Conservation (phyloP, 73 alveolate species). For the Paramecium sonneborni region DNA sequence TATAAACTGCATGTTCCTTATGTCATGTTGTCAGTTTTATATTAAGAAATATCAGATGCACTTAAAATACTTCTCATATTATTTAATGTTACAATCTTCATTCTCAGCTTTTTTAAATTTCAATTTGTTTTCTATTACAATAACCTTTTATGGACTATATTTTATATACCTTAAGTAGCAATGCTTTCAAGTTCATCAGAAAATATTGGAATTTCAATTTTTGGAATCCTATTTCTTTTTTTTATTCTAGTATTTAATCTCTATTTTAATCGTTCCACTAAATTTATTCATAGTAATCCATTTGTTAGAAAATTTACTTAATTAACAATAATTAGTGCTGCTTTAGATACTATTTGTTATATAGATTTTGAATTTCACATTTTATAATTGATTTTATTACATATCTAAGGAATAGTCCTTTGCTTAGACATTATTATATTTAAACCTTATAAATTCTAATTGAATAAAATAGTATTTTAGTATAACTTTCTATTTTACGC, state of each 20-base stretch:
- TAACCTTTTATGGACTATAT: conserved; percentile 19
- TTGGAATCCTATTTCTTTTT: not conserved
- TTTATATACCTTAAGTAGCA: conserved; percentile 14
- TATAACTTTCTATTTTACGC: not conserved
- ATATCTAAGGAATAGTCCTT: not conserved
- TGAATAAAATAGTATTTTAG: not conserved
- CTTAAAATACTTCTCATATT: not conserved
- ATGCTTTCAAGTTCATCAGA: not conserved
- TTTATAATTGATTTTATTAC: not conserved
- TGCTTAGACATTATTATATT: not conserved
- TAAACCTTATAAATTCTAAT: not conserved
- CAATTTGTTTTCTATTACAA: not conserved
- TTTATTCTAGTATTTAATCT: not conserved
- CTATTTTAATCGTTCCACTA: not conserved
- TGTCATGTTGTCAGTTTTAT: not conserved
- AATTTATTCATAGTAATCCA: conserved; percentile 8
- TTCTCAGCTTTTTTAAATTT: conserved; percentile 5
- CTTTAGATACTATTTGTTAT: not conserved
- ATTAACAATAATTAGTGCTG: not conserved
- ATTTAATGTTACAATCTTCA: not conserved
- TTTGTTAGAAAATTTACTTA: not conserved
- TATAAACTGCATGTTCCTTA: not conserved
- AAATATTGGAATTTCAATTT: not conserved
- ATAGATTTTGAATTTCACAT: conserved; percentile 9
- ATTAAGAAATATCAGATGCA: not conserved